Base-by-base conservation (phyloP, 306 rosid species). In the Acacia confusa region DNA sequence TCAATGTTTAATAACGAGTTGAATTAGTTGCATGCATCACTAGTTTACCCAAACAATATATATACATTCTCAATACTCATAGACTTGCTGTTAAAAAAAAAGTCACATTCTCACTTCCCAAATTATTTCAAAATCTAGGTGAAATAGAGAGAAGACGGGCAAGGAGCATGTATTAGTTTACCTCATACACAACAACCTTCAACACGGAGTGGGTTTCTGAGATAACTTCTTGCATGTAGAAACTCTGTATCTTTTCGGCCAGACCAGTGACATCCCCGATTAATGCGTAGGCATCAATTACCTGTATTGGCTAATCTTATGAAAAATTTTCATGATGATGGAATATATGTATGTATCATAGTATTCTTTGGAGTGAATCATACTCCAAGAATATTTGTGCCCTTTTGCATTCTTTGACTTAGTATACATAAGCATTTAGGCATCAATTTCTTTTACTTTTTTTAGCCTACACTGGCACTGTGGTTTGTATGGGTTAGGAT, bases 191-290 rank as follows among this genome's bases (percentile, higher is more conserved):
- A 75, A 89, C 79, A 76, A 70, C 85, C 89, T 92, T 96, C 85
- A 96, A 87, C 82, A 91, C 89, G 75, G 85, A 85, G 83, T 96
- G 96, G 44, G 97, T 93, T 91, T 92, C 94, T 45, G 99, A 88
- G 73, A 96, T 88, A 88, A 96, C 98, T 91, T 96, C 99, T 90
- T 96, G 98, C 98, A 96, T 92, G 87, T 93, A 96, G 86, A 92
- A 96, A 91, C 99, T 96, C 82, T 96, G 99, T 85, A 96, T 91
- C 92, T 96, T 96, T 83, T 96, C 99, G 61, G 98, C 96, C 77
- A 96, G 99, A 84, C 99, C 99, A 47, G 94, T 77, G 45, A 89
- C 83, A 86, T 96, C 99, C 78, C 99, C 99, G 52, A 96, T 96
- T 69, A 96, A 89, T 74, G 99, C 97, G 63, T 95, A 96, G 20